Base-by-base conservation (phyloP, 495 filamentous ascomycete species). In the Podospora anserina region DNA sequence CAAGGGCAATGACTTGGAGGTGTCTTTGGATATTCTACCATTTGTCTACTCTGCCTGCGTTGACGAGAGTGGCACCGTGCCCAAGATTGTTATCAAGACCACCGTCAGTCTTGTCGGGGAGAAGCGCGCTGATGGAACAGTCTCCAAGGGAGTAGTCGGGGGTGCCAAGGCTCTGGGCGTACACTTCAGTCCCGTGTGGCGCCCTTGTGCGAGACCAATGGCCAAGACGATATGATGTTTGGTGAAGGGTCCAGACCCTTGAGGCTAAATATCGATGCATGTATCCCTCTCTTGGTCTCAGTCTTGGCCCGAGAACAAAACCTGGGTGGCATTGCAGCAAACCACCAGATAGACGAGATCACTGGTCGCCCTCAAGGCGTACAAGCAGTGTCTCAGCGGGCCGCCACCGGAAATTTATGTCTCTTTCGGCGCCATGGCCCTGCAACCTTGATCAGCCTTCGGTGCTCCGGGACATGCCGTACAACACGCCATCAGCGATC, bases 101-200 rank as follows among this genome's bases (percentile, higher is more conserved):
- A 72, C 60, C 30, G 68, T 71, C 30, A 68, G 69, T 3, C 64
- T 76, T 1, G 26, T 72, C 9, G 70, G 69, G 0, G 54, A 57
- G 15, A 62, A 61, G 63, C 63, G 16, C 3, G 61, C 68, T 3
- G 63, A 67, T 54, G 72, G 72, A 11, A 49, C 54, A 2, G 55
- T 65, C 56, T 71, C 70, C 32, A 57, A 58, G 1, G 73, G 69
- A 5, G 63, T 66, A 13, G 59, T 72, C 0, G 68, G 70, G 20
- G 70, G 70, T 2, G 66, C 32, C 16, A 72, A 70, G 57, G 73
- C 66, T 3, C 57, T 75, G 30, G 61, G 61, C 15, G 28, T 71
- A n/a, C 69, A 71, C 34, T 75, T 75, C 49, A 44, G 53, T 16
- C 73, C 73, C 3, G 70, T 68, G 20, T 75, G 73, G 73, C 61